Conservation (phyloP, 2,329 filamentous ascomycete genomes). For the Fusarium udum region DNA sequence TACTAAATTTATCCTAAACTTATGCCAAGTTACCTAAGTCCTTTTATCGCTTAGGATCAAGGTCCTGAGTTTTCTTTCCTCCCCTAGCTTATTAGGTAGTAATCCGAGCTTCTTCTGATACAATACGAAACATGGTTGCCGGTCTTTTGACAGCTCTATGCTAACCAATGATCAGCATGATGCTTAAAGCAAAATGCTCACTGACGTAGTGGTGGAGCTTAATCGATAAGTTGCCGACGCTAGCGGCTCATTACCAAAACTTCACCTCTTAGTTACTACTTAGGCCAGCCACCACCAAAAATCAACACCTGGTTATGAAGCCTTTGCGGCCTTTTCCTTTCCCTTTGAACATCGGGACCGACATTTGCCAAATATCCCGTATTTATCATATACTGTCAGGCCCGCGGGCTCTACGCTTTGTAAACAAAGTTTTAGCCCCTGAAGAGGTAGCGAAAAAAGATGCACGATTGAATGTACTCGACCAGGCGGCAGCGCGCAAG, state of each 20-base stretch:
- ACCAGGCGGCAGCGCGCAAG: not conserved
- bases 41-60: not conserved
- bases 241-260: conserved; percentile 18
- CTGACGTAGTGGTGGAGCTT: conserved; percentile 25
- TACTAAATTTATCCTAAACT: too few species aligned
- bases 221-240: conserved; percentile 45
- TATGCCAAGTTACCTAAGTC: not conserved
- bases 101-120: conserved; percentile 20
- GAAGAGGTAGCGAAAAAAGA: conserved; percentile 45
- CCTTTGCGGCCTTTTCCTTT: conserved; percentile 65
- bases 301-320: conserved; percentile 40
- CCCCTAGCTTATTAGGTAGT: conserved; percentile 1
- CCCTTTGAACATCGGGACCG: conserved; percentile 77
- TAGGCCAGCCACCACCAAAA: not conserved
- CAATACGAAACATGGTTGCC: not conserved
- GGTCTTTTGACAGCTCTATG: conserved; percentile 5
- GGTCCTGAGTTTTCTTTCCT: not conserved
- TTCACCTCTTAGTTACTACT: not conserved
- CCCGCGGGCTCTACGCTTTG: conserved; percentile 54
- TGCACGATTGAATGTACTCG: conserved; percentile 32
- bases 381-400: conserved; percentile 67
- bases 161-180: conserved; percentile 4
- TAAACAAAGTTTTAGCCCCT: conserved; percentile 57
- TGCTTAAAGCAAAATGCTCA: not conserved
- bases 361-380: conserved; percentile 77